Percentiles rank a stretch among this genome's conserved stretches.
Evolutionary conservation across 2,329 filamentous ascomycete genomes (phyloP).

Genomic region (Cadophora gregata): DNA sequence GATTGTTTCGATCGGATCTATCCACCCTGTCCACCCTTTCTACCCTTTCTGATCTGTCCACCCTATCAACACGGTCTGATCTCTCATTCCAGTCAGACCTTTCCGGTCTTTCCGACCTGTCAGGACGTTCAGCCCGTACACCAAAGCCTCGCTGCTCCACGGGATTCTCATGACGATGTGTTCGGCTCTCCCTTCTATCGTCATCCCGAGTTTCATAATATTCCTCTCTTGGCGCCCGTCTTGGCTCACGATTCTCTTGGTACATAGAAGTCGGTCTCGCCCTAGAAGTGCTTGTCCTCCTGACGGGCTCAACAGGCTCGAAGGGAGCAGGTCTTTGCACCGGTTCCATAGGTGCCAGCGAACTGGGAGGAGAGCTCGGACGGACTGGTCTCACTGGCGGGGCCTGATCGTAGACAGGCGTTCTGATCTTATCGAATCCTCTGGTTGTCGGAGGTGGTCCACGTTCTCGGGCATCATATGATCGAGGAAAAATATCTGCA

Average conservation of each 20-base stretch:
- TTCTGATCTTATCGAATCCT: slow-evolving; percentile 71
- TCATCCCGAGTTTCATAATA: slow-evolving; percentile 43
- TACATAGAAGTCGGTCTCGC: slow-evolving; percentile 39
- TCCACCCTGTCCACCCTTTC: slow-evolving; percentile 27
- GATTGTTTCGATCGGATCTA: slow-evolving; percentile 14
- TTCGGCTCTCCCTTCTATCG: slow-evolving; percentile 34
- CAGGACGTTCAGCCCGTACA: slow-evolving; percentile 29
- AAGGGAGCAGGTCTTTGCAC: slow-evolving; percentile 37
- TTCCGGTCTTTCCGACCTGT: slow-evolving; percentile 29
- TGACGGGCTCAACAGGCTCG: slow-evolving; percentile 33
- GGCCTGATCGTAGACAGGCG: slow-evolving; percentile 54
- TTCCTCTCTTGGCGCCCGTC: slow-evolving; percentile 39
- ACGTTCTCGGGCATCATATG: slow-evolving; percentile 49
- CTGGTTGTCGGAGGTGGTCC: slow-evolving; percentile 71
- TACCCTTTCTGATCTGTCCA: slow-evolving; percentile 22
- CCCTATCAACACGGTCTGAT: slow-evolving; percentile 21
- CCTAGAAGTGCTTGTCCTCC: slow-evolving; percentile 47
- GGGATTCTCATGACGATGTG: slow-evolving; percentile 38
- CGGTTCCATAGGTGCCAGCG: slow-evolving; percentile 40
- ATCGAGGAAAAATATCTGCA: slow-evolving; percentile 38
- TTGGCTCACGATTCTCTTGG: slow-evolving; percentile 37
- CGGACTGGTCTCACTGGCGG: slow-evolving; percentile 53
- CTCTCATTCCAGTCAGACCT: slow-evolving; percentile 18
- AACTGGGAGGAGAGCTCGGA: slow-evolving; percentile 32
- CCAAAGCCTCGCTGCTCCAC: slow-evolving; percentile 41